Evolutionary conservation across 768 basidiomycete genomes (phyloP), one percentile per base, ranked within the genome.

Genomic region (Podaxis pistillaris): DNA sequence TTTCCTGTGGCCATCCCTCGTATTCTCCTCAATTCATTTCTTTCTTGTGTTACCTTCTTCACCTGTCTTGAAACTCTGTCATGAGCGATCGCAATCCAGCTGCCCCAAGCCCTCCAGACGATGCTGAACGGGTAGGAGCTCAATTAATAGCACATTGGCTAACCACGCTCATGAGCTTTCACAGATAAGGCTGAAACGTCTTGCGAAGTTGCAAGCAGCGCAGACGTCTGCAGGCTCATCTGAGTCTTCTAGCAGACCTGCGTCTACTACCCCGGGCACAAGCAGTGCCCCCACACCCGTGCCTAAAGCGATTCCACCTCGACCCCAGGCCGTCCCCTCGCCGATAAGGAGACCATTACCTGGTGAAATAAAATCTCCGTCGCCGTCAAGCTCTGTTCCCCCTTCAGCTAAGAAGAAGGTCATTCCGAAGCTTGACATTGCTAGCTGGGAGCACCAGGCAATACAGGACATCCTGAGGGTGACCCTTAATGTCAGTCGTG

Each of bases 111-210:
- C 89, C 89, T 0, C 84, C 87, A 65, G 86, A 88, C 65, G 92
- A 93, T 74, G 94, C 93, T 11, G 93, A 93, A 69, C 84, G 88
- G 58, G 91, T 93, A 81, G 60, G 80, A 72, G 24, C 56, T 51
- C 17, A 46, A 37, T 56, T 22, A 28, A 38, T 30, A 44, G 17
- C 22, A 17, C 24, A 49, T 30, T 44, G 54, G 44, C 22, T 9
- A 44, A 11, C 63, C 3, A 61, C 19, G 47, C 56, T 64, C 49
- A 68, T 52, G n/a, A 64, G 28, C 17, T 28, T 63, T 36, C 56
- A 13, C 68, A 96, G 95, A 96, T 97, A 71, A 92, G 94, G 66
- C 78, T 93, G 73, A 96, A 96, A 76, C 87, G 96, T 60, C 82
- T 98, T 57, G 94, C 92, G 36, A 93, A 91, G 72, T 81, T 98